Conservation (phyloP, 805 yeast genomes). For the Monosporozyma unispora region DNA sequence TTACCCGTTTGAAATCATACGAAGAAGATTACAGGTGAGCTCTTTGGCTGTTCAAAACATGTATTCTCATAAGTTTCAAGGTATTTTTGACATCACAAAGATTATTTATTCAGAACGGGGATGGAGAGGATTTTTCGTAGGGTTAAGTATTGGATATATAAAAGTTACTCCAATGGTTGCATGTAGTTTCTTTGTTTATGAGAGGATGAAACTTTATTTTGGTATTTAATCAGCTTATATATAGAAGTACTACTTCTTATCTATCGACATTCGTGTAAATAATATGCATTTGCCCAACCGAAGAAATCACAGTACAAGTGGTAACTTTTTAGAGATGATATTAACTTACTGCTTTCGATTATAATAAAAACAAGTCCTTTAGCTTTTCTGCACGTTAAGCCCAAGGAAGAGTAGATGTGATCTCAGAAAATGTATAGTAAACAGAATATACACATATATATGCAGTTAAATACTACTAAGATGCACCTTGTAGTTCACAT, state of each 20-base stretch:
- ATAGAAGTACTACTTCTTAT: neutral
- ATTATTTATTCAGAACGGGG: slow-evolving; percentile 69
- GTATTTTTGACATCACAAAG: slow-evolving; percentile 33
- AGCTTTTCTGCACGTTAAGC: neutral
- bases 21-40: slow-evolving; percentile 94
- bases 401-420: neutral
- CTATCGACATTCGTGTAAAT: neutral
- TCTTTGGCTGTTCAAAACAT: slow-evolving; percentile 61
- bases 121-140: slow-evolving; percentile 81
- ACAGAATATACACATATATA: neutral
- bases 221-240: slow-evolving; percentile 36
- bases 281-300: neutral
- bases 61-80: slow-evolving; percentile 24
- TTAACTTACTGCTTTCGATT: too few relatives aligned
- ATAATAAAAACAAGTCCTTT: too few relatives aligned
- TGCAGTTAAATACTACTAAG: neutral
- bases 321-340: too few relatives aligned
- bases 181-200: slow-evolving; percentile 90
- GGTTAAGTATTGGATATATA: slow-evolving; percentile 88
- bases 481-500: neutral
- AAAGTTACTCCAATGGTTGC: slow-evolving; percentile 97
- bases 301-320: too few relatives aligned
- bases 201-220: slow-evolving; percentile 62
- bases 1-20: slow-evolving; percentile 89
- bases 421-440: neutral